These are phyloP conservation scores for Tetraselmis striata DNA, from an alignment of 139 green algal genomes.

Conservation along the genomic window DNA sequence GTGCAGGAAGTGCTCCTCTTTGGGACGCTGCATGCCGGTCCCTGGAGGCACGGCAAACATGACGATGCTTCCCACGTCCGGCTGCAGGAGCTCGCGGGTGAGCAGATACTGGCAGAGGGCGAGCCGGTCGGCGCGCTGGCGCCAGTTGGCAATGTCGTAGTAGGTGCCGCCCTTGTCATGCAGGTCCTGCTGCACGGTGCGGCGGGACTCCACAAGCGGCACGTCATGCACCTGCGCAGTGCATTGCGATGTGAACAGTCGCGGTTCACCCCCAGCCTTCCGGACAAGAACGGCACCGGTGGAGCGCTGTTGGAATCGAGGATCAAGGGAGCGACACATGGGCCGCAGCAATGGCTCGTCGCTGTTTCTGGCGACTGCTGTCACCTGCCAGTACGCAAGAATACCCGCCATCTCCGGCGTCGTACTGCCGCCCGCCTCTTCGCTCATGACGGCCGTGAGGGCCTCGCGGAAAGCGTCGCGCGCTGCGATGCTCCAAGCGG, in stretches of 20 bases:
- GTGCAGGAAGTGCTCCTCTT: not conserved
- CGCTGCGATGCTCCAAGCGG: constrained; percentile 22
- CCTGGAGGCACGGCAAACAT: constrained; percentile 26
- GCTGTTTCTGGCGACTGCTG: no score
- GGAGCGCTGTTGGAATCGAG: no score
- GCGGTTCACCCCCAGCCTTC: no score
- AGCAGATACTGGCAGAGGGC: constrained; percentile 22
- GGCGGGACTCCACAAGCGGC: constrained; percentile 6
- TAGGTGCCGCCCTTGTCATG: not conserved
- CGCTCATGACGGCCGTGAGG: constrained; percentile 5
- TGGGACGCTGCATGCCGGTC: not conserved
- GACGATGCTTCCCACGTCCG: constrained; percentile 25
- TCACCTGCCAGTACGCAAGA: constrained; percentile 26
- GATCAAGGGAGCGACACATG: no score
- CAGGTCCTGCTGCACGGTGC: constrained; percentile 1
- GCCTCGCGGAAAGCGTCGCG: constrained; percentile 22
- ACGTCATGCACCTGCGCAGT: constrained; percentile 11
- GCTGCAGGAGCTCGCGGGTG: constrained; percentile 20
- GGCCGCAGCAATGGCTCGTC: no score
- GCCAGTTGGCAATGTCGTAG: constrained; percentile 10
- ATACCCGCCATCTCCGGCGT: constrained; percentile 10
- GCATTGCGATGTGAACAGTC: no score
- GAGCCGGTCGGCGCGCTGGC: constrained; percentile 20
- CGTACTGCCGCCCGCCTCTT: not conserved
- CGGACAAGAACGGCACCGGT: no score